Evolutionary conservation across 2,329 filamentous ascomycete genomes (phyloP).

Genomic region (Aspergillus fructus): DNA sequence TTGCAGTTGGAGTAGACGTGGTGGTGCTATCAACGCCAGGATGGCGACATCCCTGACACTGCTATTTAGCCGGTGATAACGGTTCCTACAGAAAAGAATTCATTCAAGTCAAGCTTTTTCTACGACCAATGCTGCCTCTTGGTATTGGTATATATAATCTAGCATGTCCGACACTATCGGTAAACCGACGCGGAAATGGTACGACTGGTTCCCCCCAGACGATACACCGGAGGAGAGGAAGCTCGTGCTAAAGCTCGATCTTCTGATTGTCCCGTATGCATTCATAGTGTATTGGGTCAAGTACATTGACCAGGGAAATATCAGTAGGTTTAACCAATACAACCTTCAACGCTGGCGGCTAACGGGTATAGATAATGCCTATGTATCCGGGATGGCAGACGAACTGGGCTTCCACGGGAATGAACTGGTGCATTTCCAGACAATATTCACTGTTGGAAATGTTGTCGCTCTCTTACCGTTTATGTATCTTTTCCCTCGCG

Average conservation of each 20-base stretch:
- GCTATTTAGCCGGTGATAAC: background rate
- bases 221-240: background rate
- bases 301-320: conserved; percentile 3
- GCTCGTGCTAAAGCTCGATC: background rate
- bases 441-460: conserved; percentile 47
- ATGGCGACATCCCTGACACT: background rate
- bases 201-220: background rate
- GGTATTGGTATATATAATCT: background rate
- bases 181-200: background rate
- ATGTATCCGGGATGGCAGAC: conserved; percentile 39
- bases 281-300: conserved; percentile 4
- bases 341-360: background rate
- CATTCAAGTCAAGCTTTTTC: background rate
- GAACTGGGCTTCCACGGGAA: conserved; percentile 37
- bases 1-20: background rate
- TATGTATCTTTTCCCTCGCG: conserved; percentile 47
- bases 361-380: conserved; percentile 35
- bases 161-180: background rate
- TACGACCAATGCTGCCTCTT: background rate
- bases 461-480: conserved; percentile 46
- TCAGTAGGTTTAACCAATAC: background rate
- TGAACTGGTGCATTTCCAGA: conserved; percentile 39
- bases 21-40: background rate
- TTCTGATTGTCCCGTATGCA: conserved; percentile 3
- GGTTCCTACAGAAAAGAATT: background rate